Conservation (phyloP, 306 rosid genomes). For the Ochetophila trinervis region DNA sequence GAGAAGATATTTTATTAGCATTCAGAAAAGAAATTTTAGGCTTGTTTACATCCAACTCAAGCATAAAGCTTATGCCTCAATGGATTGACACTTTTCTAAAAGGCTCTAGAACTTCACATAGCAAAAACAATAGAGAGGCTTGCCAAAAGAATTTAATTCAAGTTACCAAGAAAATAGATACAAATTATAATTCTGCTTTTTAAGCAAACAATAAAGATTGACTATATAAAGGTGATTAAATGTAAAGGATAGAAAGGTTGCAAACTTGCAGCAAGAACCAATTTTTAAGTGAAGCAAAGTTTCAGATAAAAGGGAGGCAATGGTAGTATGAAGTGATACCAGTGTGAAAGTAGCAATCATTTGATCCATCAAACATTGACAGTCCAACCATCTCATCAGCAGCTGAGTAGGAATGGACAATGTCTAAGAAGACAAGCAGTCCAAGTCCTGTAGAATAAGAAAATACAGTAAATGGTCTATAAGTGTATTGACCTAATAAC, state of each 20-base stretch:
- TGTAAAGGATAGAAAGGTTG: neutral
- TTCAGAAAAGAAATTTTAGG: neutral
- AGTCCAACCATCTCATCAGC: constrained; percentile 98
- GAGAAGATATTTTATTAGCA: neutral
- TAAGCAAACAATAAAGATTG: neutral
- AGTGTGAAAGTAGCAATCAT: constrained; percentile 87
- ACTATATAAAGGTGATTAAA: constrained; percentile 8
- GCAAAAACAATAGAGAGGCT: neutral
- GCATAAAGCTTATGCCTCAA: neutral
- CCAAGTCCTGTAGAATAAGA: constrained; percentile 63
- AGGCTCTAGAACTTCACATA: neutral
- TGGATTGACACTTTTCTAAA: neutral
- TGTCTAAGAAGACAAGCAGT: constrained; percentile 81
- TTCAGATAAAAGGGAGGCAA: constrained; percentile 22
- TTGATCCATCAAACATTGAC: constrained; percentile 85
- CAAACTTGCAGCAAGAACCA: neutral
- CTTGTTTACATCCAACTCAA: neutral
- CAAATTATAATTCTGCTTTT: neutral
- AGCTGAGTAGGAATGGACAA: constrained; percentile 93
- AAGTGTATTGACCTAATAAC: constrained; percentile 11
- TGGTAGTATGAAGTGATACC: constrained; percentile 47
- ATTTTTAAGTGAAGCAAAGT: constrained; percentile 11
- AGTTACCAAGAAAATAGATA: neutral
- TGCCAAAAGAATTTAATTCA: neutral
- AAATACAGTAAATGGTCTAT: constrained; percentile 20